Evolutionary conservation across 2,329 filamentous ascomycete species (phyloP), one percentile per base, ranked within the genome.

Genomic region (Talaromyces sp.): DNA sequence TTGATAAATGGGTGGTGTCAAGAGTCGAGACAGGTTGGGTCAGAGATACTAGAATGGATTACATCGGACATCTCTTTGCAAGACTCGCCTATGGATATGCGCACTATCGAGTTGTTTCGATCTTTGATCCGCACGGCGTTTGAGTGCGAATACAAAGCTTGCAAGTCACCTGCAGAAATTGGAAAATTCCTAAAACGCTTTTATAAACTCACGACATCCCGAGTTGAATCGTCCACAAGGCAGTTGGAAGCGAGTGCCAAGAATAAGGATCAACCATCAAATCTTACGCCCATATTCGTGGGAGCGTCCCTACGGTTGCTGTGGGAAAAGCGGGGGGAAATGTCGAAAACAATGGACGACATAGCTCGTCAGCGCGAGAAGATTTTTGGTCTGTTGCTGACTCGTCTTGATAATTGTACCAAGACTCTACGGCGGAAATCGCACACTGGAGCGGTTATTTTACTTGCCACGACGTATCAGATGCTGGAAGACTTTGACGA

Each of bases 401-500:
- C 70, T 13, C 75, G 77, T 50, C 70, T 80, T 61, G 74, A 76
- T 52, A 71, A 72, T 2, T 71, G 77, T 52, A 76, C 74, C 63
- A 72, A 74, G 47, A 71, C 72, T 47, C 74, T 74, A 66, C 74
- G 73, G 64, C 77, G 77, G 67, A 70, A 77, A 24, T 69, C 73
- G 22, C 70, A 75, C 61, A 71, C 75, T 31, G 74, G 37, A 10
- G 58, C 13, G 2, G 52, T 72, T 9, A 71, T 77, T 31, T 74
- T 73, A 8, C 67, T 79, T 16, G 75, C 75, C 33, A 77, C 77
- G 60, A 74, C 73, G 11, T 70, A 79, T 27, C 75, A 76, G 70
- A 72, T 75, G 13, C 67, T 79, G 47, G 77, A 79, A 62, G 74
- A 78, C 43, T 78, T 80, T 65, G 75, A 77, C 65, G 77, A 79